Conservation (phyloP, 208 protist species). For the Leishmania gerbilli region DNA sequence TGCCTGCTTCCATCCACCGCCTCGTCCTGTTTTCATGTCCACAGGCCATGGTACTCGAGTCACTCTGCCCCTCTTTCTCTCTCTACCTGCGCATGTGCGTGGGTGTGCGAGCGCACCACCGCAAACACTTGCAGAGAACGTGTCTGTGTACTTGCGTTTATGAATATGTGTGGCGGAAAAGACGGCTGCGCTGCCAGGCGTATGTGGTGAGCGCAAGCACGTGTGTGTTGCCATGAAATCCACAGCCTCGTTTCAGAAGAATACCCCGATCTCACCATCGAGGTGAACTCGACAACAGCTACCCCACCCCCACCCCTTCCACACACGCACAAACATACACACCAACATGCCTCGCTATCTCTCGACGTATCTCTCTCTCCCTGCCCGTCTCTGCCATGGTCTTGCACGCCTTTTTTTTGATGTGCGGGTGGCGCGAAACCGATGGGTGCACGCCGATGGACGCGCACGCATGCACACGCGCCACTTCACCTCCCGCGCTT, state of each 20-base stretch:
- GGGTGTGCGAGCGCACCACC: background rate
- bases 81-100: background rate
- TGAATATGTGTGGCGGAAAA: background rate
- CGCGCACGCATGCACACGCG: background rate
- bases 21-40: background rate
- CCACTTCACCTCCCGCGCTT: background rate
- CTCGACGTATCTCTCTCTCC: background rate
- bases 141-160: background rate
- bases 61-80: background rate
- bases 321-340: background rate
- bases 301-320: background rate
- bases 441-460: background rate
- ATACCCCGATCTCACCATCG: background rate
- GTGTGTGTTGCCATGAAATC: background rate
- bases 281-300: background rate
- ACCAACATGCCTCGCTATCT: background rate
- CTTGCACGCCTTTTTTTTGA: background rate
- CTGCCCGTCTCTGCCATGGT: background rate
- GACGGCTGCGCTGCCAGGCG: background rate
- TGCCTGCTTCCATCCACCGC: background rate
- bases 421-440: background rate
- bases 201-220: background rate
- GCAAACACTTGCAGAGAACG: background rate
- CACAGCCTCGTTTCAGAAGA: background rate
- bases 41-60: constrained; percentile 1